Evolutionary conservation across 2,329 filamentous ascomycete species (phyloP), one percentile per base, ranked within the genome.

Genomic region (Talaromyces funiculosus): DNA sequence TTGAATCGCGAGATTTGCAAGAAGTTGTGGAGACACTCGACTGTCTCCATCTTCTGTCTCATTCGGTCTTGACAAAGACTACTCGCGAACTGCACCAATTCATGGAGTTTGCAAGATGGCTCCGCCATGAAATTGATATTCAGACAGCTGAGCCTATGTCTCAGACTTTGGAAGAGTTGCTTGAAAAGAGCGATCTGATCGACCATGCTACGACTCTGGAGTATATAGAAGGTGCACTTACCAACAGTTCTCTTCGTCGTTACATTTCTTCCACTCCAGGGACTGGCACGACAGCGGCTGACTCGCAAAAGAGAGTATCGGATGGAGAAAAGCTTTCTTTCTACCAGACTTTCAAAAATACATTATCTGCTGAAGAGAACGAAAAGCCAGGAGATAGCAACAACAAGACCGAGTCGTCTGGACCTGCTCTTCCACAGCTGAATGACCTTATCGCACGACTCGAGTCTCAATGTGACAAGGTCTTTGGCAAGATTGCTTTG

Each of bases 61-160:
- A 96, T 70, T 89, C 86, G 58, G 82, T 93, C 1, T 78, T 96
- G 14, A 79, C 86, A 4, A 81, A 86, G 59, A 83, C 88, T 29
- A 87, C 89, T 69, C 85, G 89, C 59, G 93, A 97, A 73, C 82
- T 93, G 16, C 82, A 86, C 26, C 83, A 92, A 54, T 97, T 96
- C 68, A 73, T 78, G 2, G 82, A 85, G 4, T 97, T 97, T 70
- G 92, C 90, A 0, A 81, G 82, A 57, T 97, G 93, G 93, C 78
- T 97, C 55, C 86, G 87, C 35, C 84, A 91, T 67, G 87, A 92
- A 68, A 93, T 96, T 61, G 90, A 95, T 64, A 84, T 88, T 14
- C 83, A 93, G 49, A 84, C 85, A 5, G 85, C 88, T 70, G 76
- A 89, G 66, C 78, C 86, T 0, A 80, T 81, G 16, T 81, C 80